phyloP scores from a whole-genome alignment of 495 filamentous ascomycete species.

The Aspergillus ostianus region DNA sequence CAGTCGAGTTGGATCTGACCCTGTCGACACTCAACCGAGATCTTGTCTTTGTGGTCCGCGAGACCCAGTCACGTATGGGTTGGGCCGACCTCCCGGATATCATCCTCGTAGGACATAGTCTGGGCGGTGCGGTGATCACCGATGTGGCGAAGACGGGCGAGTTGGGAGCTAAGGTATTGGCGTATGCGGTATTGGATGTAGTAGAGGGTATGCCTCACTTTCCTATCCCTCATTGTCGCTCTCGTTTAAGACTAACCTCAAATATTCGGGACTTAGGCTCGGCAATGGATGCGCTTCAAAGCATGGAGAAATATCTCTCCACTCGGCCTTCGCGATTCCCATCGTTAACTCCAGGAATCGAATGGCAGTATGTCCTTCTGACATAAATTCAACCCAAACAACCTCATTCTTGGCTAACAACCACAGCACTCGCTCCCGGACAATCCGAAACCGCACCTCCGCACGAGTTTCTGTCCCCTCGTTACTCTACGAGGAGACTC shows the following conservation, averaged over 20 bases:
- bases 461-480: constrained; percentile 87
- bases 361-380: constrained; percentile 72
- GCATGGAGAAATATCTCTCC: constrained; percentile 88
- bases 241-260: background rate
- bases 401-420: background rate
- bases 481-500: constrained; percentile 52
- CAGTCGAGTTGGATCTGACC: constrained; percentile 55
- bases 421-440: constrained; percentile 71
- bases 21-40: constrained; percentile 71
- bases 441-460: constrained; percentile 76
- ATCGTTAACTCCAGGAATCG: constrained; percentile 72
- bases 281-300: constrained; percentile 88
- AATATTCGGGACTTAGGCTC: constrained; percentile 40
- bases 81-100: constrained; percentile 74
- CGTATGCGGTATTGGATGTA: constrained; percentile 90
- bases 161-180: constrained; percentile 68
- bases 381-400: too few species aligned
- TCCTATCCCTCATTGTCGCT: background rate
- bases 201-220: constrained; percentile 67
- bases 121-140: constrained; percentile 93
- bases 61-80: constrained; percentile 60
- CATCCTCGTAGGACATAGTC: constrained; percentile 87
- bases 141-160: constrained; percentile 68
- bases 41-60: constrained; percentile 63
- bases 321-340: constrained; percentile 79